These are phyloP conservation scores for Penicillium brasilianum DNA, from an alignment of 2,329 filamentous ascomycete species.

Conservation along the genomic window DNA sequence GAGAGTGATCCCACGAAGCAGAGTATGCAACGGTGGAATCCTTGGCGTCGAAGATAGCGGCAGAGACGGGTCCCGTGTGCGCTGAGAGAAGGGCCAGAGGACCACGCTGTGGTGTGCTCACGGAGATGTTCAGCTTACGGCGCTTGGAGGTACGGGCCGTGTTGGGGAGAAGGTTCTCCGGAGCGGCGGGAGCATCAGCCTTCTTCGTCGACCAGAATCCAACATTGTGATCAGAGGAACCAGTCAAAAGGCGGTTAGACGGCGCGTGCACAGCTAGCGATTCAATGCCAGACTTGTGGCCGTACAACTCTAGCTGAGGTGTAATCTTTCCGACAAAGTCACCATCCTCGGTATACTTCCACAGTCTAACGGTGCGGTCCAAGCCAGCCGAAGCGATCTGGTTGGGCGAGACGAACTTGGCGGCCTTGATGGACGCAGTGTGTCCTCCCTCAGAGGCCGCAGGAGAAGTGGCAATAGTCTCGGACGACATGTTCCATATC, in stretches of 20 bases:
- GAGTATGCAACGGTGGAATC: slow-evolving; percentile 92
- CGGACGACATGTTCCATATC: slow-evolving; percentile 88
- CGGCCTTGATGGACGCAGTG: slow-evolving; percentile 76
- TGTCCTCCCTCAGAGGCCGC: slow-evolving; percentile 72
- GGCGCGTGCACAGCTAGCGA: slow-evolving; percentile 74
- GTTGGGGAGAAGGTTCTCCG: slow-evolving; percentile 70
- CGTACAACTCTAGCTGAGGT: slow-evolving; percentile 80
- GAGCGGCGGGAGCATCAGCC: slow-evolving; percentile 73
- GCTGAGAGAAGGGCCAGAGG: slow-evolving; percentile 74
- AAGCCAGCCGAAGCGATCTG: slow-evolving; percentile 82
- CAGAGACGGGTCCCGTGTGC: slow-evolving; percentile 76
- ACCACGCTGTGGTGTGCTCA: slow-evolving; percentile 70
- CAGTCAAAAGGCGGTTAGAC: slow-evolving; percentile 80
- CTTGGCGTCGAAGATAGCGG: slow-evolving; percentile 80
- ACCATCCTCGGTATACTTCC: slow-evolving; percentile 78
- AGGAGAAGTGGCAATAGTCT: slow-evolving; percentile 77
- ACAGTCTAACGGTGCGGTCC: slow-evolving; percentile 84
- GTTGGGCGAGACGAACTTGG: slow-evolving; percentile 77
- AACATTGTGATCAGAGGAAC: slow-evolving; percentile 79
- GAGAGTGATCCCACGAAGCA: slow-evolving; percentile 84
- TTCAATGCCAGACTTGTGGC: slow-evolving; percentile 76
- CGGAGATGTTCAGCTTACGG: slow-evolving; percentile 70
- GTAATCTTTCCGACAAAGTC: slow-evolving; percentile 67
- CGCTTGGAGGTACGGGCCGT: slow-evolving; percentile 71
- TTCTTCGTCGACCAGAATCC: slow-evolving; percentile 90